Evolutionary conservation across 108 stramenopile genomes (phyloP).

Genomic region (Stephanodiscus minutulus): DNA sequence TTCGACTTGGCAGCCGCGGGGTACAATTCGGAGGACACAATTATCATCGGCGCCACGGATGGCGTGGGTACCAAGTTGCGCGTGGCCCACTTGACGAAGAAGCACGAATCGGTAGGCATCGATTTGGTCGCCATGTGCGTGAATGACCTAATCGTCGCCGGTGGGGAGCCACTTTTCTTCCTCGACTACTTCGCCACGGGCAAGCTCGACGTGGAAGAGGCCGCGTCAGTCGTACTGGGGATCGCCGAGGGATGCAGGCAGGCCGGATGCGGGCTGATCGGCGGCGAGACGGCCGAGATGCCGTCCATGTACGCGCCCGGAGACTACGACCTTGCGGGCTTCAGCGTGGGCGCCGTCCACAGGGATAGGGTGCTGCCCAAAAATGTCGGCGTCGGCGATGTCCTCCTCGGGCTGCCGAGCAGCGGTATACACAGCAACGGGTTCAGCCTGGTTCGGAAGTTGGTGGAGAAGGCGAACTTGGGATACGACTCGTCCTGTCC

Average conservation of each 20-base stretch:
- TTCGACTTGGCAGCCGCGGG: slow-evolving; percentile 97
- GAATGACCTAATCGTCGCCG: slow-evolving; percentile 96
- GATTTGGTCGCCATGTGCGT: slow-evolving; percentile 99
- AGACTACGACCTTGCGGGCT: slow-evolving; percentile 97
- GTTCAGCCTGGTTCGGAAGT: slow-evolving; percentile 94
- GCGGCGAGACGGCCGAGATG: slow-evolving; percentile 99
- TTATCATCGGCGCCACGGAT: slow-evolving; percentile 97
- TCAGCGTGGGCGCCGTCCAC: slow-evolving; percentile 95
- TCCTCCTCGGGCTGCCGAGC: slow-evolving; percentile 91
- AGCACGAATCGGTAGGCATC: slow-evolving; percentile 89
- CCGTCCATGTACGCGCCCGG: slow-evolving; percentile 98
- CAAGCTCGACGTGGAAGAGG: slow-evolving; percentile 86
- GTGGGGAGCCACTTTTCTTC: slow-evolving; percentile 98
- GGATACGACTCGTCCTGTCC: slow-evolving; percentile 85
- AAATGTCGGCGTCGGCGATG: slow-evolving; percentile 85
- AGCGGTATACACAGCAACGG: slow-evolving; percentile 98
- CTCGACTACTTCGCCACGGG: slow-evolving; percentile 98
- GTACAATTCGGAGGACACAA: slow-evolving; percentile 83
- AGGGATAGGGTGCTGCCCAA: slow-evolving; percentile 83
- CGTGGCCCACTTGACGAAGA: slow-evolving; percentile 83
- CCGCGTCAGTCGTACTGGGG: slow-evolving; percentile 91
- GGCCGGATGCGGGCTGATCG: slow-evolving; percentile 94
- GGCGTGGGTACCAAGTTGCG: slow-evolving; percentile 99
- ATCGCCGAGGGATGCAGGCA: slow-evolving; percentile 96
- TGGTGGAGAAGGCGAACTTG: slow-evolving; percentile 87